Base-by-base conservation (phyloP, 2,329 filamentous ascomycete species). In the Thyridium curvatum region DNA sequence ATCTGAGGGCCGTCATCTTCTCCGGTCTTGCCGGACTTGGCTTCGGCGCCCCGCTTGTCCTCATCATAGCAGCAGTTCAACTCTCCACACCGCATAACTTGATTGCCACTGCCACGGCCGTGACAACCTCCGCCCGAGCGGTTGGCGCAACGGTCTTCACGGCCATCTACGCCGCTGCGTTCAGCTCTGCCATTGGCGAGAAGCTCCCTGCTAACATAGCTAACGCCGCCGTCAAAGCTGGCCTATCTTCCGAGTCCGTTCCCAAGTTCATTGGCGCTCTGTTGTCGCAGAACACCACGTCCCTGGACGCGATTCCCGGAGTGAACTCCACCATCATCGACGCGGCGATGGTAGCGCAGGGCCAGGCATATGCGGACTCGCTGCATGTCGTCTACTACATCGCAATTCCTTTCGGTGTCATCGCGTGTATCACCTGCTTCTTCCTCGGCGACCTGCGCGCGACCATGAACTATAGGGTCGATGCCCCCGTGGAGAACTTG, bases 251-350 rank as follows among this genome's bases (percentile, higher is more conserved):
- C 10, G 38, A 26, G 6, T 26, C 6, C 21, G 10, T 26, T 10
- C 21, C 21, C 21, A 6, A 6, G 21, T 26, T 26, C 21, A 26
- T 26, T 10, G 21, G 21, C 21, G 21, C 21, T 26, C 10, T 26
- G 6, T 26, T 26, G 21, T 26, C 21, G 21, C 21, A 26, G 6
- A 26, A 26, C 10, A 26, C 21, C 21, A 26, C 21, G 3, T 91
- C 91, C 36, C 55, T 53, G 35, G 54, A 55, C 35, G 10, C 21
- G 6, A 26, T 26, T 10, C 21, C 21, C 6, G 21, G 21, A 26
- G 21, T 26, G 21, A 26, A 10, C 21, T 10, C 21, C 21, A 26
- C 21, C 21, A 26, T 26, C 10, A 26, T 26, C 21, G 21, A 26
- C 21, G 21, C 21, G 10, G 21, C 21, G 21, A 26, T 10, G 21